phyloP scores from a whole-genome alignment of 1,284 basidiomycete genomes.

The Chondrostereum purpureum region DNA sequence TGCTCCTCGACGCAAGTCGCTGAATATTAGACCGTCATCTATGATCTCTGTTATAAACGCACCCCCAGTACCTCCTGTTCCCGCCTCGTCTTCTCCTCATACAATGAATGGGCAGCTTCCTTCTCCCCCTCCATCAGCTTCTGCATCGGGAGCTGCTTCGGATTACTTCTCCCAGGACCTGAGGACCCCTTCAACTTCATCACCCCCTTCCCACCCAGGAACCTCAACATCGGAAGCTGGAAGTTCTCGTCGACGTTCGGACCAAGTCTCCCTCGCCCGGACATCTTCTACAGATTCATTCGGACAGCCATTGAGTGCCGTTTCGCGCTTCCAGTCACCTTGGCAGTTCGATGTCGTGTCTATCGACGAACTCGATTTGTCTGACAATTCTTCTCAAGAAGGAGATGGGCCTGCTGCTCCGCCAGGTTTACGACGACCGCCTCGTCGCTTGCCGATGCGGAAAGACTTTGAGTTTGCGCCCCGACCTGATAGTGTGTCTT shows the following conservation, averaged over 20 bases:
- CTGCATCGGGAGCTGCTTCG: conserved; percentile 9
- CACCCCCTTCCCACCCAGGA: not conserved
- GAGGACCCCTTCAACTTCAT: not conserved
- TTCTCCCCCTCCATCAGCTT: conserved; percentile 11
- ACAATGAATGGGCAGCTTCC: conserved; percentile 5
- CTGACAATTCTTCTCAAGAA: conserved; percentile 60
- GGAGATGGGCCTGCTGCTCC: conserved; percentile 30
- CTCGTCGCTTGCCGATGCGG: conserved; percentile 58
- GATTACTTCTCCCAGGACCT: not conserved
- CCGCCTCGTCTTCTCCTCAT: conserved; percentile 13
- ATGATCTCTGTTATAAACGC: not conserved
- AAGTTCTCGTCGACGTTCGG: not conserved
- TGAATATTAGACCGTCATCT: not conserved
- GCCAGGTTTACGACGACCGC: conserved; percentile 50
- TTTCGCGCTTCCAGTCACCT: conserved; percentile 27
- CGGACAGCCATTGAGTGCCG: conserved; percentile 40
- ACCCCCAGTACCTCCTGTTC: conserved; percentile 12
- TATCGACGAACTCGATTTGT: conserved; percentile 68
- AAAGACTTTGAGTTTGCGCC: conserved; percentile 74
- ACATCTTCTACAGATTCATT: conserved; percentile 54
- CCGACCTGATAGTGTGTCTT: conserved; percentile 67
- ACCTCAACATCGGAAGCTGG: not conserved
- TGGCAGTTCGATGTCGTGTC: conserved; percentile 66
- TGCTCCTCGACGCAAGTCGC: conserved; percentile 2
- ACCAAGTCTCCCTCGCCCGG: conserved; percentile 25